Evolutionary conservation across 306 rosid genomes (phyloP).

Genomic region (Oxytropis ochrocephala): DNA sequence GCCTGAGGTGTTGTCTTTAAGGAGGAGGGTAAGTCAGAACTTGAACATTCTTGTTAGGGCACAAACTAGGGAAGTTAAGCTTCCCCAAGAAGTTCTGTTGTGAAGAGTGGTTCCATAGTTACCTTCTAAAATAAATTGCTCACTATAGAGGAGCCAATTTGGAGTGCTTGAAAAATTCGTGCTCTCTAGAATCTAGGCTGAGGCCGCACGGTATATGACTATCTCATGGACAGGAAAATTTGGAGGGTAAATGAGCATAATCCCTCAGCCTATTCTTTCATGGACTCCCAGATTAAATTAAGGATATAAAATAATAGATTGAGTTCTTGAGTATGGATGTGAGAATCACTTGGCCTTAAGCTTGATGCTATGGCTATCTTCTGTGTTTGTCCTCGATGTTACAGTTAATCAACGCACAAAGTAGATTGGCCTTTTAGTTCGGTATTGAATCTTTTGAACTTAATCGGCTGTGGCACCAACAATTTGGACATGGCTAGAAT

Average conservation of each 20-base stretch:
- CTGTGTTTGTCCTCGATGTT: too few species aligned
- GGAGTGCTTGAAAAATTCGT: background rate
- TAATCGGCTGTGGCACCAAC: background rate
- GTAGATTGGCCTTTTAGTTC: background rate
- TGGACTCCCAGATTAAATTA: too few species aligned
- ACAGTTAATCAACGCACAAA: too few species aligned
- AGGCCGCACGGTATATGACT: background rate
- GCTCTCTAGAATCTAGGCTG: constrained; percentile 1
- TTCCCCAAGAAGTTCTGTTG: constrained; percentile 62
- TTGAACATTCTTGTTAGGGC: constrained; percentile 79
- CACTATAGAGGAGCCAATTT: too few species aligned
- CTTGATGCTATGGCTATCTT: too few species aligned
- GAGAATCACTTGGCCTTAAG: too few species aligned
- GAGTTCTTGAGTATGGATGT: too few species aligned
- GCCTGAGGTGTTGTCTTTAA: constrained; percentile 61
- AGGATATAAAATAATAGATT: too few species aligned
- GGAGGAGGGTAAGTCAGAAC: constrained; percentile 64
- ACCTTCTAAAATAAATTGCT: too few species aligned
- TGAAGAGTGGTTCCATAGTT: constrained; percentile 56
- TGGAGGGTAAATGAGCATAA: too few species aligned
- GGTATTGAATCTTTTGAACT: background rate
- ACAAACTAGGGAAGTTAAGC: constrained; percentile 53
- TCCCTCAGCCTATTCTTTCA: too few species aligned
- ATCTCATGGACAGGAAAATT: too few species aligned
- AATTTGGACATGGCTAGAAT: background rate